Conservation (phyloP, 192 early-diverging fungal species). For the Coemansia sp. region DNA sequence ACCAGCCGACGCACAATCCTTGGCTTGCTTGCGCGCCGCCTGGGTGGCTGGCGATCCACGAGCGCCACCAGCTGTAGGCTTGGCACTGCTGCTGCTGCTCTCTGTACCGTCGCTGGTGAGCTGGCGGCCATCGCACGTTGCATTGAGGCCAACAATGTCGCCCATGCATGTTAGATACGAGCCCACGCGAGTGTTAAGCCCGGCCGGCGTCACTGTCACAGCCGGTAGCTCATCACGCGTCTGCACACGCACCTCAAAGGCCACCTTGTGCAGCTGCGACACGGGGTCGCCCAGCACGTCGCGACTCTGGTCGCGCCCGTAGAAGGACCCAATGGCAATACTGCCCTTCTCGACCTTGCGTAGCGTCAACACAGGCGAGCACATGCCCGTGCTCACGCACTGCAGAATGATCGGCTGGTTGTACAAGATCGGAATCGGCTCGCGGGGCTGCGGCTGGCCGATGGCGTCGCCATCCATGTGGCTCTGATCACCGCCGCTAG, state of each 20-base stretch:
- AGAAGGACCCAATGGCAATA: conserved; percentile 68
- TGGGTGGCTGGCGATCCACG: conserved; percentile 27
- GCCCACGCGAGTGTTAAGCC: conserved; percentile 43
- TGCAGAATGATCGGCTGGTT: conserved; percentile 88
- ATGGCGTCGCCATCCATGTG: conserved; percentile 19
- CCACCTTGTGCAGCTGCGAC: conserved; percentile 90
- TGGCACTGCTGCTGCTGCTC: conserved; percentile 10
- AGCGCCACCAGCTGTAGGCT: not conserved
- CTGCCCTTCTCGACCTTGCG: conserved; percentile 85
- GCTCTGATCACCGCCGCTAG: conserved; percentile 13
- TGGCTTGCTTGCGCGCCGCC: conserved; percentile 36
- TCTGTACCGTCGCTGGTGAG: conserved; percentile 17
- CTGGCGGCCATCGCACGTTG: conserved; percentile 48
- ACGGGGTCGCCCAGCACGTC: conserved; percentile 82
- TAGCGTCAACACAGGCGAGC: conserved; percentile 79
- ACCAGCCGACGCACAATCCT: conserved; percentile 42
- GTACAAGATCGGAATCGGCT: conserved; percentile 77
- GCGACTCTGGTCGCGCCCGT: conserved; percentile 42
- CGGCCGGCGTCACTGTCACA: conserved; percentile 47
- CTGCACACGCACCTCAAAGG: conserved; percentile 71
- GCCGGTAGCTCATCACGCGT: conserved; percentile 51
- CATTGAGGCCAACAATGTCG: conserved; percentile 77
- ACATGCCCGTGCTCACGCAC: conserved; percentile 84
- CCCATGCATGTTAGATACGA: conserved; percentile 73
- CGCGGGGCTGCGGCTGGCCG: conserved; percentile 38